phyloP scores from a whole-genome alignment of 2,329 filamentous ascomycete species.

The Fusarium pseudoanthophilum region DNA sequence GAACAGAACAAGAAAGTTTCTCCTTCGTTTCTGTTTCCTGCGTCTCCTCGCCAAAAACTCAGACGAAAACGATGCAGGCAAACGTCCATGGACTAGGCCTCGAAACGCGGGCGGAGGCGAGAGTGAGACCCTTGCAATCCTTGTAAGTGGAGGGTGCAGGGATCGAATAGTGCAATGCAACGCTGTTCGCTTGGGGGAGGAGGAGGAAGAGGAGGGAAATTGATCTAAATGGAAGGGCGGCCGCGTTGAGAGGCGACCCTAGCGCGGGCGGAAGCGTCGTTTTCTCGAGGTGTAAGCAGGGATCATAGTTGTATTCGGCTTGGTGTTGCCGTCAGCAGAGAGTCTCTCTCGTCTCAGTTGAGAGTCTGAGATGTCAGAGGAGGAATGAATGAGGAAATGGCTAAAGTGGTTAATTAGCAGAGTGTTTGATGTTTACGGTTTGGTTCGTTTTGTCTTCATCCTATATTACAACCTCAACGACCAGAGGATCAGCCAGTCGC shows the following conservation, averaged over 20 bases:
- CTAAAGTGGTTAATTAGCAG: constrained; percentile 8
- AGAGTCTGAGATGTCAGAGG: neutral
- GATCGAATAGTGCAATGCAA: constrained; percentile 13
- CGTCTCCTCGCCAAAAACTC: constrained; percentile 11
- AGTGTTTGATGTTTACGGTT: constrained; percentile 10
- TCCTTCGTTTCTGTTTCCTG: constrained; percentile 16
- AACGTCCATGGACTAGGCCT: constrained; percentile 16
- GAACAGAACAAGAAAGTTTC: neutral
- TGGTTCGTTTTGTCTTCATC: constrained; percentile 3
- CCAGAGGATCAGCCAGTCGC: neutral
- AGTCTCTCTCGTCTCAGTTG: neutral
- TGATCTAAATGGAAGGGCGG: constrained; percentile 34
- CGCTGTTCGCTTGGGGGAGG: constrained; percentile 26
- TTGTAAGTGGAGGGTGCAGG: constrained; percentile 8
- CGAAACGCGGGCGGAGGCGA: constrained; percentile 28
- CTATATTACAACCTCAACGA: neutral
- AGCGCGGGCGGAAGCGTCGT: constrained; percentile 11
- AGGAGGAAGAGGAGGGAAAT: neutral
- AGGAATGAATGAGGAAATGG: neutral
- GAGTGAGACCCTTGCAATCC: neutral
- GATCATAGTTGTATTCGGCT: constrained; percentile 3
- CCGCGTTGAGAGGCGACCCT: constrained; percentile 37
- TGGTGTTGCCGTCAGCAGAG: constrained; percentile 19
- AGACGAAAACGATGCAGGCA: constrained; percentile 20
- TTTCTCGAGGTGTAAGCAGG: neutral